phyloP scores from a whole-genome alignment of 345 rosid genomes.

The Tarenaya hassleriana region DNA sequence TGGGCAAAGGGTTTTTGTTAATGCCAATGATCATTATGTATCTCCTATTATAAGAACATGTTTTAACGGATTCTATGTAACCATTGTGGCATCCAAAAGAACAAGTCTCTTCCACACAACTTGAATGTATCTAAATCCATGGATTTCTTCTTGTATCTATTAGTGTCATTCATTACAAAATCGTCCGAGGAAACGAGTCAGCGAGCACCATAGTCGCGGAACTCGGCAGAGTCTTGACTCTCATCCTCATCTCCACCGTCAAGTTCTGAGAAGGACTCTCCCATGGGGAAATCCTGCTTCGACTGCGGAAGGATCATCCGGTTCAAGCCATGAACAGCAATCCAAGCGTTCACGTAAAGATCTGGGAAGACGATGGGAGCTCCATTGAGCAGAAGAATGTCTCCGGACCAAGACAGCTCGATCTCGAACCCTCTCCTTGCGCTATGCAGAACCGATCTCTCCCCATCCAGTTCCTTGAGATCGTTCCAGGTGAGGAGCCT shows the following conservation, averaged over 20 bases:
- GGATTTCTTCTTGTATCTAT: background rate
- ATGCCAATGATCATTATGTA: too few species aligned
- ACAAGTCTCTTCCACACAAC: too few species aligned
- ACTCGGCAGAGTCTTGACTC: constrained; percentile 21
- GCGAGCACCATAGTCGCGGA: constrained; percentile 29
- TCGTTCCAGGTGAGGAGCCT: constrained; percentile 33
- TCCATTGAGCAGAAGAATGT: constrained; percentile 36
- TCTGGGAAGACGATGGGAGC: constrained; percentile 36
- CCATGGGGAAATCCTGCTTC: constrained; percentile 19
- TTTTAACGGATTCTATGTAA: too few species aligned
- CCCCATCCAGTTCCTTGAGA: constrained; percentile 23
- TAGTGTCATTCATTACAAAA: background rate
- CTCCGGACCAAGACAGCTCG: constrained; percentile 32
- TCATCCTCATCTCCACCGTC: constrained; percentile 18
- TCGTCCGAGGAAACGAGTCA: background rate
- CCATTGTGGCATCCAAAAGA: too few species aligned
- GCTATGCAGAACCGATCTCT: constrained; percentile 24
- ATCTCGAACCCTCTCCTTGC: constrained; percentile 30
- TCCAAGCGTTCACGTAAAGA: constrained; percentile 29
- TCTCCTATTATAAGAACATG: too few species aligned
- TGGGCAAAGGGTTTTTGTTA: too few species aligned
- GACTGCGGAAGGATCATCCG: constrained; percentile 22
- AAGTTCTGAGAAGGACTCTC: constrained; percentile 31
- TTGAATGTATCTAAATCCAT: background rate
- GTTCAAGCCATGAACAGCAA: constrained; percentile 41